phyloP scores from a whole-genome alignment of 371 early-diverging fungal genomes.

The Mortierella sp. region DNA sequence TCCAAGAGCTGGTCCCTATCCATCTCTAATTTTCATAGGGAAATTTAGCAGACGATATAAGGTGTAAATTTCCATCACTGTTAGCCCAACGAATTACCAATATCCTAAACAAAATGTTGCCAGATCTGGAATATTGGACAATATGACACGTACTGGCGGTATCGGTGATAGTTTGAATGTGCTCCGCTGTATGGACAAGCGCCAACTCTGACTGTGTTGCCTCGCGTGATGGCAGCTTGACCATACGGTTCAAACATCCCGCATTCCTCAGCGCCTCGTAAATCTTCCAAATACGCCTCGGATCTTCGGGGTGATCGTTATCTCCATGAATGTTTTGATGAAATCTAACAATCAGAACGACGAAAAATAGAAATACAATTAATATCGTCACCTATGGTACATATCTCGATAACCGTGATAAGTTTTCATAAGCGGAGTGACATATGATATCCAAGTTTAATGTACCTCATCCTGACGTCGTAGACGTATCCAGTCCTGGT shows the following conservation, averaged over 20 bases:
- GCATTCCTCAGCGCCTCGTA: conserved; percentile 67
- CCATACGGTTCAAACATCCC: conserved; percentile 67
- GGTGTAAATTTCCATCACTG: too few relatives aligned
- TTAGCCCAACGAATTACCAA: too few relatives aligned
- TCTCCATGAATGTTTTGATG: conserved; percentile 66
- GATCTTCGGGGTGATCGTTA: conserved; percentile 81
- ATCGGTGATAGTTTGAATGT: conserved; percentile 59
- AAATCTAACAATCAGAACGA: conserved; percentile 26
- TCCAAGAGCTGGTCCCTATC: conserved; percentile 44
- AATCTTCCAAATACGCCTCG: conserved; percentile 77
- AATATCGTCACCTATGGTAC: not conserved
- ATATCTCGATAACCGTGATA: not conserved
- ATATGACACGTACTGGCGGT: conserved; percentile 58
- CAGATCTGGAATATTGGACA: not conserved
- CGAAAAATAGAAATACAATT: not conserved
- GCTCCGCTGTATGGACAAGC: conserved; percentile 71
- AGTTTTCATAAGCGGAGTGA: not conserved
- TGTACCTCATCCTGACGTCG: conserved; percentile 76
- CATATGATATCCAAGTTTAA: not conserved
- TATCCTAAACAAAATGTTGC: not conserved
- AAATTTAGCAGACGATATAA: not conserved
- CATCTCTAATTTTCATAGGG: conserved; percentile 33
- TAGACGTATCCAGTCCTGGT: conserved; percentile 73
- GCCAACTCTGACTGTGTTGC: conserved; percentile 71
- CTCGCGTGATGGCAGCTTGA: conserved; percentile 63